phyloP scores from a whole-genome alignment of 495 filamentous ascomycete species.

The Penicillium cinerascens region DNA sequence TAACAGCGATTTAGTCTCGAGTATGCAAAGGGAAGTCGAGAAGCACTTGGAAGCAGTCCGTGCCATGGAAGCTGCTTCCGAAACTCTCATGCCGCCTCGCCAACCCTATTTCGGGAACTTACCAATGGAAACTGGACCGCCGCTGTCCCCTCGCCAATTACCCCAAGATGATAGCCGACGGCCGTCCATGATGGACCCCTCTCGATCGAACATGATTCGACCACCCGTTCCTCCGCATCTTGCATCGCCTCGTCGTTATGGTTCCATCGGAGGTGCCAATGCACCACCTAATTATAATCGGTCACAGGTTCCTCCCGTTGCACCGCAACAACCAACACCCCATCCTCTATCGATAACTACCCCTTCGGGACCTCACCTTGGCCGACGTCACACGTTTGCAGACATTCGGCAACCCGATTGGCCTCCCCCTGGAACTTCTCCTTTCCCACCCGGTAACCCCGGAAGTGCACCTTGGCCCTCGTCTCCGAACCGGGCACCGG shows the following conservation, averaged over 20 bases:
- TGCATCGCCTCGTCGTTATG: constrained; percentile 75
- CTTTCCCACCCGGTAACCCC: constrained; percentile 48
- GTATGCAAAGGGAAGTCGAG: constrained; percentile 79
- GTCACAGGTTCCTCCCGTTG: constrained; percentile 65
- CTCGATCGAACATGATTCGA: constrained; percentile 36
- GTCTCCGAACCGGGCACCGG: constrained; percentile 67
- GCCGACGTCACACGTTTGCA: constrained; percentile 88
- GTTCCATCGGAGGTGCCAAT: constrained; percentile 72
- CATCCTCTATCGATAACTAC: constrained; percentile 78
- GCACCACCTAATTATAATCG: constrained; percentile 66
- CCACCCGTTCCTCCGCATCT: constrained; percentile 78
- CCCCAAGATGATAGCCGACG: constrained; percentile 83
- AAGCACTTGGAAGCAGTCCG: constrained; percentile 74
- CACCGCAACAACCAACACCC: constrained; percentile 60
- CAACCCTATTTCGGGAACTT: constrained; percentile 74
- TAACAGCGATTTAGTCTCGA: constrained; percentile 56
- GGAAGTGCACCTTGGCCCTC: constrained; percentile 72
- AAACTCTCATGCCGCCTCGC: constrained; percentile 68
- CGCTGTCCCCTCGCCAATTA: constrained; percentile 87
- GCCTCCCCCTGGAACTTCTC: constrained; percentile 65
- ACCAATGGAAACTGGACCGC: constrained; percentile 64
- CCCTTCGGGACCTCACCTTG: constrained; percentile 66
- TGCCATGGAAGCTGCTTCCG: constrained; percentile 71
- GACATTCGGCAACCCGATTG: constrained; percentile 91
- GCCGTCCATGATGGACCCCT: constrained; percentile 37